Evolutionary conservation across 768 basidiomycete genomes (phyloP), one percentile per base, ranked within the genome.

Genomic region (Pleurotus sapidus): DNA sequence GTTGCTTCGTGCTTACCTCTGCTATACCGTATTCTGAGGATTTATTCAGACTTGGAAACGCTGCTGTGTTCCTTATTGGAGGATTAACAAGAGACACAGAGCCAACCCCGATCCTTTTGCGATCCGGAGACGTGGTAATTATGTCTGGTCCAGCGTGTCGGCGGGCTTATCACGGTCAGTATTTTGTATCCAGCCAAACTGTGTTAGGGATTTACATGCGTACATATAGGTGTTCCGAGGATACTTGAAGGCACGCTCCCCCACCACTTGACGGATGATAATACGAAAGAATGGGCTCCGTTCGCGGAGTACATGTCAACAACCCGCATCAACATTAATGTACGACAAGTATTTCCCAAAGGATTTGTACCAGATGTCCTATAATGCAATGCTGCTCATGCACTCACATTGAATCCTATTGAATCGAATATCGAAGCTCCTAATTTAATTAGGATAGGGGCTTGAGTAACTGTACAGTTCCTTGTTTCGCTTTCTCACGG

Each of bases 111-210:
- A 86, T 99, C 58, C 77, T 98, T 18, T 78, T 99, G 2, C 86
- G 94, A 17, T 95, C 92, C 0, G 96, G 96, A 2, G 97, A 99
- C 67, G 84, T 89, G 1, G 76, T 97, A 18, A 85, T 98, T 64
- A 97, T 99, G 95, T 91, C 91, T 0, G 96, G 97, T 0, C 87
- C 87, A 7, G 76, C 76, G 20, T 91, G 93, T 63, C 80, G 95
- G 55, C 77, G 93, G 38, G 90, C 88, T n/a, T 98, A 91, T 68
- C 96, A 99, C 63, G 96, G 95, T 89, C 23, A n/a, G 82, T 71
- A 17, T 3, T 40, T 20, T 17, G 14, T n/a, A 49, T 20, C 20
- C 20, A 20, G 1, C 20, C 20, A 20, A 20, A 20, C 20, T 20
- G 20, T 20, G 20, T 20, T 20, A 20, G 20, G 20, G 20, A 20